Conservation (phyloP, 768 basidiomycete species). For the Trametes punicea region DNA sequence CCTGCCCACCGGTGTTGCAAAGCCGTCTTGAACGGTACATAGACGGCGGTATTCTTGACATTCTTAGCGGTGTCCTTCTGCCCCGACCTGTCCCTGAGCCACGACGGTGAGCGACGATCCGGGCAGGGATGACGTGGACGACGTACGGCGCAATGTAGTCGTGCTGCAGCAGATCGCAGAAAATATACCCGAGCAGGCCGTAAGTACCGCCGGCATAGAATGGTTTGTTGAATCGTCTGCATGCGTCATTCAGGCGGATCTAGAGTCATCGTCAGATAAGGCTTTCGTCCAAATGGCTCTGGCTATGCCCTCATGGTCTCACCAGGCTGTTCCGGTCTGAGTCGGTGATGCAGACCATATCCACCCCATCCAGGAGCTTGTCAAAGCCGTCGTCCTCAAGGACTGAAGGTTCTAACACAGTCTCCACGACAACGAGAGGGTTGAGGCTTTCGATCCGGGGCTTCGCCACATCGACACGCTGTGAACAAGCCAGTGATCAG, state of each 20-base stretch:
- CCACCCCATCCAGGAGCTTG: constrained; percentile 59
- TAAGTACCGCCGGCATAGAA: constrained; percentile 93
- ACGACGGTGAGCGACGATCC: constrained; percentile 11
- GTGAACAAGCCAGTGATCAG: constrained; percentile 12
- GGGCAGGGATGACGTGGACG: not conserved
- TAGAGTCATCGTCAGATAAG: constrained; percentile 30
- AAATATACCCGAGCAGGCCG: constrained; percentile 90
- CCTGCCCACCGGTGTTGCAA: constrained; percentile 66
- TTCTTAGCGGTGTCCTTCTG: constrained; percentile 56
- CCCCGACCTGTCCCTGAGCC: constrained; percentile 59
- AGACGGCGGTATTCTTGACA: constrained; percentile 58
- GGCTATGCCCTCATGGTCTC: constrained; percentile 30
- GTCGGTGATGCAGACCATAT: constrained; percentile 88
- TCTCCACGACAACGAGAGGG: constrained; percentile 83
- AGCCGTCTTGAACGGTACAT: constrained; percentile 60
- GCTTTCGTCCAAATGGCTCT: not conserved
- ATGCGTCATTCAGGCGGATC: constrained; percentile 78
- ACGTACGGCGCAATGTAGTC: constrained; percentile 84
- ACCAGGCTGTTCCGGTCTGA: constrained; percentile 68
- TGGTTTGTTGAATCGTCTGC: constrained; percentile 67
- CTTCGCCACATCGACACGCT: constrained; percentile 87
- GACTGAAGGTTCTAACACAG: constrained; percentile 47
- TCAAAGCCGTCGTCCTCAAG: constrained; percentile 54
- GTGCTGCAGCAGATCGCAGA: constrained; percentile 87
- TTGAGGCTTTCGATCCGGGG: constrained; percentile 86